A percentile compares a stretch with the other conserved stretches of the same genome.
Evolutionary conservation across 83 land plant species (phyloP).

Genomic region (Picea engelmannii): DNA sequence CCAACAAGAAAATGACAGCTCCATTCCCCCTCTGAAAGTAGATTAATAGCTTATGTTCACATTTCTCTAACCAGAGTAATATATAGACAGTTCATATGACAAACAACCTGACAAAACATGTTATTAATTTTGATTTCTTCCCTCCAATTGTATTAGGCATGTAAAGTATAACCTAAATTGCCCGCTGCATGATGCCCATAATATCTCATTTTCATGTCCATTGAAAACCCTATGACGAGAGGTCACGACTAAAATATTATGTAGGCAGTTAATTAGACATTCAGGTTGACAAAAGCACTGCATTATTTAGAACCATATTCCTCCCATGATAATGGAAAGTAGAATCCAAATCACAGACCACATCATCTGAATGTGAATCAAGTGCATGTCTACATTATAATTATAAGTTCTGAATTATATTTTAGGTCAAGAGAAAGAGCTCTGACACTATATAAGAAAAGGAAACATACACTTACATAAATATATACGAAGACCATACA

Average conservation of each 20-base stretch:
- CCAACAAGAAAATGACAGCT: too few species aligned
- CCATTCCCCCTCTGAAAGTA: not conserved
- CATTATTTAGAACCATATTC: not conserved
- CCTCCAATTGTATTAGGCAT: too few species aligned
- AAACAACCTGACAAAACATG: not conserved
- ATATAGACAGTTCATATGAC: not conserved
- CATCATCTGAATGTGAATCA: too few species aligned
- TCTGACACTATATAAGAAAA: not conserved
- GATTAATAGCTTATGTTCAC: not conserved
- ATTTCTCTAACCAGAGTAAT: not conserved
- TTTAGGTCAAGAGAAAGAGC: too few species aligned
- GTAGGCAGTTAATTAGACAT: not conserved
- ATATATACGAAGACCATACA: slow-evolving; percentile 42
- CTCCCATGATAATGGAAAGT: not conserved
- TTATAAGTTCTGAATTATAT: not conserved
- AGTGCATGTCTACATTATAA: too few species aligned
- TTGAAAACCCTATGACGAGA: not conserved
- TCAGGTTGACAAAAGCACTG: not conserved
- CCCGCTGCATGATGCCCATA: not conserved
- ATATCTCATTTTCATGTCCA: not conserved
- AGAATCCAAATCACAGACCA: too few species aligned
- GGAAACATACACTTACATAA: not conserved
- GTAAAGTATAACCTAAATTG: too few species aligned
- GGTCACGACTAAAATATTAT: not conserved
- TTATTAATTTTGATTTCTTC: too few species aligned